Conservation (phyloP, 2,329 filamentous ascomycete genomes). For the Claviceps pusilla region DNA sequence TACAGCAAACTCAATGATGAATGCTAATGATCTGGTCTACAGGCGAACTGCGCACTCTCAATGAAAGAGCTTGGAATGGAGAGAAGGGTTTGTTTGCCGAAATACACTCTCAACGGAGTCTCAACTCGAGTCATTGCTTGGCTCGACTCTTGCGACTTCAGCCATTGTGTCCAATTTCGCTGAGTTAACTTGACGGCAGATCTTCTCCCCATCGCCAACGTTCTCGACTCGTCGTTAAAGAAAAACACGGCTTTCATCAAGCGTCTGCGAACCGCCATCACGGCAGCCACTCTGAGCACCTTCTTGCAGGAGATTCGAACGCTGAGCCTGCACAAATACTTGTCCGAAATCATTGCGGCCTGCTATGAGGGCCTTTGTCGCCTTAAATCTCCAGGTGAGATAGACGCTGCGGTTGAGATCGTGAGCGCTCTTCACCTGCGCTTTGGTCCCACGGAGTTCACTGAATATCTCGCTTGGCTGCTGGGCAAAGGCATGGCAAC, state of each 20-base stretch:
- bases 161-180: not conserved
- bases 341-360: conserved; percentile 91
- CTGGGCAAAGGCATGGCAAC: conserved; percentile 82
- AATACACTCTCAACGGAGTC: conserved; percentile 4
- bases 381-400: conserved; percentile 81
- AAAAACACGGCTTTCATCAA: conserved; percentile 99
- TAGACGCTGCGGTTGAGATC: conserved; percentile 82
- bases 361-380: conserved; percentile 89
- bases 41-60: conserved; percentile 86
- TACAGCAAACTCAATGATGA: not conserved
- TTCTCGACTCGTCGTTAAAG: conserved; percentile 87
- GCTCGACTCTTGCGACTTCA: conserved; percentile 1
- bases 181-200: conserved; percentile 31
- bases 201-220: conserved; percentile 60
- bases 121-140: conserved; percentile 7
- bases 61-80: conserved; percentile 75
- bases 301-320: conserved; percentile 84
- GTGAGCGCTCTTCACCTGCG: conserved; percentile 91
- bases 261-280: conserved; percentile 79
- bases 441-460: conserved; percentile 82
- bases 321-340: conserved; percentile 85
- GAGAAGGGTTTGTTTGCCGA: conserved; percentile 51
- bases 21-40: conserved; percentile 9
- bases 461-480: conserved; percentile 80
- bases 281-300: conserved; percentile 59